phyloP scores from a whole-genome alignment of 495 filamentous ascomycete genomes.

The Aspergillus funiculosus region DNA sequence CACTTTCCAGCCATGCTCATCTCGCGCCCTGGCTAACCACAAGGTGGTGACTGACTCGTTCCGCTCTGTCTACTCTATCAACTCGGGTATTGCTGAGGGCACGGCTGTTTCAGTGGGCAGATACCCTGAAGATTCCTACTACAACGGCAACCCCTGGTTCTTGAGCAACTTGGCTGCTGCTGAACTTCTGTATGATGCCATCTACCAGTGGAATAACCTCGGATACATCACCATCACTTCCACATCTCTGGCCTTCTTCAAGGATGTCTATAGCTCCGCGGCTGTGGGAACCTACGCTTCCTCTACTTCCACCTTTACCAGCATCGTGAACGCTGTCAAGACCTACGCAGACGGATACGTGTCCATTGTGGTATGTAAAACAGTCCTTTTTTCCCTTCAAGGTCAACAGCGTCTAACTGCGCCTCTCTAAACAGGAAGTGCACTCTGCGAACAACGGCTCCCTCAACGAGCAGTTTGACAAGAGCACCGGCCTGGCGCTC shows the following conservation, averaged over 20 bases:
- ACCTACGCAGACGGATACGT: constrained; percentile 61
- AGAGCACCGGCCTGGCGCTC: constrained; percentile 42
- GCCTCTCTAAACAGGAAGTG: no score
- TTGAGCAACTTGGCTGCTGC: constrained; percentile 57
- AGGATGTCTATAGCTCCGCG: constrained; percentile 45
- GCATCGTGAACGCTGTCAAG: constrained; percentile 51
- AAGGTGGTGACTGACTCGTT: constrained; percentile 61
- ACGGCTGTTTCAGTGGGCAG: constrained; percentile 58
- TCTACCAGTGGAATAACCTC: constrained; percentile 53
- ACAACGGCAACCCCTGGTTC: constrained; percentile 64
- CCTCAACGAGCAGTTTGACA: constrained; percentile 57
- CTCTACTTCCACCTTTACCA: constrained; percentile 47
- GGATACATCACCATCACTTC: constrained; percentile 49
- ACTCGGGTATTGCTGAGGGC: constrained; percentile 38
- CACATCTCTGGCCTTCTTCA: constrained; percentile 54
- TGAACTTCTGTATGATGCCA: constrained; percentile 58
- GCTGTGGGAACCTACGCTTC: constrained; percentile 32
- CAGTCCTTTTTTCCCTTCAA: no score
- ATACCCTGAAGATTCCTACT: constrained; percentile 65
- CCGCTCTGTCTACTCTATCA: constrained; percentile 51
- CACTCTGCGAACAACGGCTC: no score
- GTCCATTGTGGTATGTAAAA: constrained; percentile 41
- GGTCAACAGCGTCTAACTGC: no score
- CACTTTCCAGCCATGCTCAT: no score
- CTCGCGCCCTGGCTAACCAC: constrained; percentile 66